Percentiles rank a stretch among this genome's conserved stretches.
These are phyloP conservation scores for Luzula sylvatica DNA, from an alignment of 176 grass and related monocot genomes.

Conservation along the genomic window DNA sequence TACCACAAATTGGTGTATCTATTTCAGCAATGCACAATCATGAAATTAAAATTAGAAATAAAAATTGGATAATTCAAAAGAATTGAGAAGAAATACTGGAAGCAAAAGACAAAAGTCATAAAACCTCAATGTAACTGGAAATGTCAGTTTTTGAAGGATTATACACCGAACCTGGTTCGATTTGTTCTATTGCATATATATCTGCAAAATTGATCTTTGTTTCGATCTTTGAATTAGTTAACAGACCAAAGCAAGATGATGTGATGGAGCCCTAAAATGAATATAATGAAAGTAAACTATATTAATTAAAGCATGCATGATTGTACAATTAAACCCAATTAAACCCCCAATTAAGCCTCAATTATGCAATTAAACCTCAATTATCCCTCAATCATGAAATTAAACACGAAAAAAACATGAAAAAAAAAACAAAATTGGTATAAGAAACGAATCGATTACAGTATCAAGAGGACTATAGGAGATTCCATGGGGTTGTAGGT, in stretches of 20 bases:
- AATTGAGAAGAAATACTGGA: constrained; percentile 10
- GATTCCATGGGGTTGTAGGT: constrained; percentile 33
- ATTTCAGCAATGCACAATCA: constrained; percentile 24
- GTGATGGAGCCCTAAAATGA: neutral
- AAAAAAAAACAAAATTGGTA: too few relatives aligned
- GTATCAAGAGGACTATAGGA: constrained; percentile 42
- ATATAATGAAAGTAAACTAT: too few relatives aligned
- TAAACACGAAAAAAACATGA: neutral
- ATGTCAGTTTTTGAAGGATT: constrained; percentile 35
- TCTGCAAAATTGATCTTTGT: constrained; percentile 48
- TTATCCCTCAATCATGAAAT: neutral
- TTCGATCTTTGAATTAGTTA: constrained; percentile 30
- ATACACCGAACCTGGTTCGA: constrained; percentile 40
- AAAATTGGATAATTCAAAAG: neutral
- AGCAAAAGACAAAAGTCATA: constrained; percentile 1
- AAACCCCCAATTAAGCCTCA: neutral
- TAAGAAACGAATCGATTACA: constrained; percentile 20
- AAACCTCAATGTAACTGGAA: constrained; percentile 49
- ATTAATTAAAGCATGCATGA: too few relatives aligned
- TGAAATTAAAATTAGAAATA: too few relatives aligned
- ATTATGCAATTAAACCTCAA: neutral
- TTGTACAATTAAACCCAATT: too few relatives aligned
- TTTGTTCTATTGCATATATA: constrained; percentile 73
- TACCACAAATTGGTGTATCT: constrained; percentile 72
- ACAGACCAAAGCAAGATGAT: constrained; percentile 15